Percentiles rank a stretch among this genome's conserved stretches.
Evolutionary conservation across 225 moss, liverwort and hornwort genomes (phyloP).

Genomic region (Sphagnum tenellum): DNA sequence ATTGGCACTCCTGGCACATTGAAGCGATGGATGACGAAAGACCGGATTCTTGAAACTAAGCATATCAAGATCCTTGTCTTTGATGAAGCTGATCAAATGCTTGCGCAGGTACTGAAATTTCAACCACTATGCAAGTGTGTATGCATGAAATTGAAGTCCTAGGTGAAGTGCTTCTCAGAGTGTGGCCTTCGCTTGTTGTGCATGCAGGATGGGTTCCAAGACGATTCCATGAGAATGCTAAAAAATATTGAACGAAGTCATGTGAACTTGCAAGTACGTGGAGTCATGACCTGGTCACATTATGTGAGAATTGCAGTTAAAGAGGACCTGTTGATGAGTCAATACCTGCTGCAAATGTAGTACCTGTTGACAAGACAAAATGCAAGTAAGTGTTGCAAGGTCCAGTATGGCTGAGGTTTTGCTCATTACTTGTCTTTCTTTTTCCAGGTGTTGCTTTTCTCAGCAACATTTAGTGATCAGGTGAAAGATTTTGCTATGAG

Average conservation of each 20-base stretch:
- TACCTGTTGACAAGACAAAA: too few relatives aligned
- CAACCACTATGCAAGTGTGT: too few relatives aligned
- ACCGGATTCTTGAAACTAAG: slow-evolving; percentile 62
- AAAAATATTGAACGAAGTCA: slow-evolving; percentile 25
- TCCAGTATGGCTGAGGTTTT: background rate
- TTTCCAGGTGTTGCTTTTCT: slow-evolving; percentile 80
- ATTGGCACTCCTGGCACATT: slow-evolving; percentile 94
- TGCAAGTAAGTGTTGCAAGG: too few relatives aligned
- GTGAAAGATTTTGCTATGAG: slow-evolving; percentile 69
- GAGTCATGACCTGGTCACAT: too few relatives aligned
- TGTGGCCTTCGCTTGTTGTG: background rate
- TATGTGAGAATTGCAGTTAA: too few relatives aligned
- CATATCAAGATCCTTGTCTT: slow-evolving; percentile 80
- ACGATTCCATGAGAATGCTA: slow-evolving; percentile 76
- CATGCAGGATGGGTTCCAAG: slow-evolving; percentile 92
- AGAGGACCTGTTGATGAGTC: too few relatives aligned
- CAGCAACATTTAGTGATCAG: slow-evolving; percentile 86
- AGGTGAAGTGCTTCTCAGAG: background rate
- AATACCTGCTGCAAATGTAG: too few relatives aligned
- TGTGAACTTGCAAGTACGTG: slow-evolving; percentile 31
- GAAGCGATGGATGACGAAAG: slow-evolving; percentile 88
- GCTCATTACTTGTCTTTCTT: too few relatives aligned
- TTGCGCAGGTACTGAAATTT: slow-evolving; percentile 61
- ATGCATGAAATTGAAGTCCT: too few relatives aligned
- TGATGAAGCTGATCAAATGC: slow-evolving; percentile 99